Evolutionary conservation across 495 filamentous ascomycete species (phyloP).

Genomic region (Aspergillus kassunensis): DNA sequence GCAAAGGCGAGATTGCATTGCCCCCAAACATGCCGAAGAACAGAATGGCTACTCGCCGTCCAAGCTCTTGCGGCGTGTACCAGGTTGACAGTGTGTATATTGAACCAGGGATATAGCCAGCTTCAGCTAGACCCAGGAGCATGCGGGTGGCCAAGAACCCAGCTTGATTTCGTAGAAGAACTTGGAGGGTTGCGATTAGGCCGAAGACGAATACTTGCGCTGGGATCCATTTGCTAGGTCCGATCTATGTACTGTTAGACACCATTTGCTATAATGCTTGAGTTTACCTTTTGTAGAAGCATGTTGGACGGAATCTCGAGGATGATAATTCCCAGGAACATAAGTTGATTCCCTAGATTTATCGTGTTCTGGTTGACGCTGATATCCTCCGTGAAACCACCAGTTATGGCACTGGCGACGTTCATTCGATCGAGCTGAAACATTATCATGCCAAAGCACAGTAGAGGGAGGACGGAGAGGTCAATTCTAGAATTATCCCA

Average conservation of each 20-base stretch:
- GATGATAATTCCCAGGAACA: conserved; percentile 49
- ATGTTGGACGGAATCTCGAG: conserved; percentile 54
- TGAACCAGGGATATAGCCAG: conserved; percentile 54
- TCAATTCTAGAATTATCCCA: conserved; percentile 26
- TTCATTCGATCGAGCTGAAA: conserved; percentile 48
- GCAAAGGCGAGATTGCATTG: conserved; percentile 42
- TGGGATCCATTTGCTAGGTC: conserved; percentile 48
- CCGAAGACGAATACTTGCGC: conserved; percentile 51
- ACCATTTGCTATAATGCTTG: neutral
- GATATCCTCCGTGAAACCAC: conserved; percentile 39
- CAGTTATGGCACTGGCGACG: conserved; percentile 43
- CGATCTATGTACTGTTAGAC: conserved; percentile 26
- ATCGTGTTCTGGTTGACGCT: conserved; percentile 48
- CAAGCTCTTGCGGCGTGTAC: conserved; percentile 49
- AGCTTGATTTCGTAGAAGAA: conserved; percentile 43
- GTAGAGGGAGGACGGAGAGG: conserved; percentile 40
- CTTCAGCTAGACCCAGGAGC: conserved; percentile 49
- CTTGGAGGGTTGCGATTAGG: conserved; percentile 47
- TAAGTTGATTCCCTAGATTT: conserved; percentile 52
- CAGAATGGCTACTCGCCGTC: conserved; percentile 47
- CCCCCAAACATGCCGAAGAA: conserved; percentile 51
- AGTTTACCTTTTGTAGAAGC: conserved; percentile 24
- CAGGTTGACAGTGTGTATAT: conserved; percentile 55
- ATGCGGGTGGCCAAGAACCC: conserved; percentile 43
- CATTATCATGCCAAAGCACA: conserved; percentile 47